Evolutionary conservation across 768 basidiomycete species (phyloP).

Genomic region (Strobilomyces confusus): DNA sequence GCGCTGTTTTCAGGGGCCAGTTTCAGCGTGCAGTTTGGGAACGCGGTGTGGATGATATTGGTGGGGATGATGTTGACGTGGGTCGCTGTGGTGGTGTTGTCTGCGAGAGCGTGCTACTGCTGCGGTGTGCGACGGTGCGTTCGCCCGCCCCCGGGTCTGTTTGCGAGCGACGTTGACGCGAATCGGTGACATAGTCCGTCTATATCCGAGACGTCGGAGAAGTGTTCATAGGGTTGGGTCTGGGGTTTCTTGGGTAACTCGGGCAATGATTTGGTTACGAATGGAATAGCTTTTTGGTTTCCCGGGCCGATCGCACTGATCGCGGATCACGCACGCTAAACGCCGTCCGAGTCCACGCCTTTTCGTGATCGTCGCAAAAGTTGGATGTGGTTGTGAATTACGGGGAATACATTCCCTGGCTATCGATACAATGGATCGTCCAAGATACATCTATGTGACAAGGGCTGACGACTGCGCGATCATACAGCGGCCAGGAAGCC

Average conservation of each 20-base stretch:
- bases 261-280: neutral
- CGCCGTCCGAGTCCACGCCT: neutral
- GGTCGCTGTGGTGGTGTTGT: constrained; percentile 57
- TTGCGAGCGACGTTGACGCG: constrained; percentile 4
- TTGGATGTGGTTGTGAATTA: constrained; percentile 1
- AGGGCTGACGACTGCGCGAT: neutral
- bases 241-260: neutral
- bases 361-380: neutral
- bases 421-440: constrained; percentile 19
- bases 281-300: neutral
- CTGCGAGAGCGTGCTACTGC: constrained; percentile 62
- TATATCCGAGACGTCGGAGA: neutral
- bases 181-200: constrained; percentile 5
- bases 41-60: constrained; percentile 71
- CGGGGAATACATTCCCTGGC: neutral
- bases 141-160: neutral
- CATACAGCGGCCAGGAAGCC: constrained; percentile 19
- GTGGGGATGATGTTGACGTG: constrained; percentile 52
- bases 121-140: constrained; percentile 54
- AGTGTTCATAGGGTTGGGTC: neutral
- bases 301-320: neutral
- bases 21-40: constrained; percentile 55
- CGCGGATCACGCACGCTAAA: neutral
- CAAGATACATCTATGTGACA: constrained; percentile 4
- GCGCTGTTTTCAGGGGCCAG: constrained; percentile 33